Percentiles rank a stretch among this genome's conserved stretches.
Conservation (phyloP, 78 protist genomes). For the Polysphondylium violaceum region DNA sequence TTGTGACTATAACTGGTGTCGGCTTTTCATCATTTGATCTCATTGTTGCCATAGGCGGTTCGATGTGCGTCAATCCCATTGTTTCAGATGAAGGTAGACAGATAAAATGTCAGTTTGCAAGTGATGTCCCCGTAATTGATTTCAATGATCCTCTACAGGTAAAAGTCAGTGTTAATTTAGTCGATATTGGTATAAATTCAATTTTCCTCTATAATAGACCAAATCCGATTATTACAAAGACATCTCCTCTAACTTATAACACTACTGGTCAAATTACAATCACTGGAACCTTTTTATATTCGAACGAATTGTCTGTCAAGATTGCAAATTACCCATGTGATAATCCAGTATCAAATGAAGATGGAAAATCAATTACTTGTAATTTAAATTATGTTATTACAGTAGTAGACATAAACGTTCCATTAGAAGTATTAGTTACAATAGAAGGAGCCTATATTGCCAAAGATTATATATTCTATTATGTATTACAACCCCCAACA, state of each 20-base stretch:
- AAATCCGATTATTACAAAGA: neutral
- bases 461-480: too few species aligned
- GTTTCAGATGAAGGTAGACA: neutral
- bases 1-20: neutral
- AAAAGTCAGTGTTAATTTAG: neutral
- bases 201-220: neutral
- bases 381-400: too few species aligned
- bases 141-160: neutral
- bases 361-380: too few species aligned
- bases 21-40: neutral
- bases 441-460: too few species aligned
- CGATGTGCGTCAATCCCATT: neutral
- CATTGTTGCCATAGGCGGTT: neutral
- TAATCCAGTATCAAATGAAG: too few species aligned
- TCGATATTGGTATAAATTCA: too few species aligned
- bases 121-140: neutral
- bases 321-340: neutral
- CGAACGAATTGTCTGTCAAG: neutral
- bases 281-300: neutral
- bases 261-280: neutral
- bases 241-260: neutral
- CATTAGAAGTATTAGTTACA: too few species aligned
- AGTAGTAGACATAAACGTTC: too few species aligned
- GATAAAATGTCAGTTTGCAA: neutral
- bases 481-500: too few species aligned